Conservation (phyloP, 306 rosid genomes). For the Quercus bicolor region DNA sequence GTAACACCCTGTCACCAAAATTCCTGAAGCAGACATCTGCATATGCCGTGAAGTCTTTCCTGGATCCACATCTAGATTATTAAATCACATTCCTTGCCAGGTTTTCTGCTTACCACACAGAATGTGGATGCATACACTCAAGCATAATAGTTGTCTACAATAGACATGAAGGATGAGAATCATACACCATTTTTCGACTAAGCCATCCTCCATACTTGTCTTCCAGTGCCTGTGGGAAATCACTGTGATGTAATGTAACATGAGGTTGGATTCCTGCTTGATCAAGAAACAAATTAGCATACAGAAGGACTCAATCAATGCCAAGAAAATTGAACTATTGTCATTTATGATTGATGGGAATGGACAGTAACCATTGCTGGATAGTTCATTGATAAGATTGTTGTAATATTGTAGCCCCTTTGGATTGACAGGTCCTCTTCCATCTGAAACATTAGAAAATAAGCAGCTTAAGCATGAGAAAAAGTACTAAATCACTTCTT, state of each 20-base stretch:
- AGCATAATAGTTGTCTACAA: not conserved
- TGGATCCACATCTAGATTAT: too few relatives aligned
- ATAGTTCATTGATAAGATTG: too few relatives aligned
- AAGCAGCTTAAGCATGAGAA: too few relatives aligned
- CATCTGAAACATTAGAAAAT: too few relatives aligned
- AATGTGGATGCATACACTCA: not conserved
- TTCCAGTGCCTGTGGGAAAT: constrained; percentile 68
- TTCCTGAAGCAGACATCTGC: constrained; percentile 37
- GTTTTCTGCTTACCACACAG: not conserved
- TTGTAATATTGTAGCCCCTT: too few relatives aligned
- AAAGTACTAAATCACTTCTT: too few relatives aligned
- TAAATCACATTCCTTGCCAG: too few relatives aligned
- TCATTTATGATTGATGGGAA: not conserved
- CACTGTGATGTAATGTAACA: constrained; percentile 56
- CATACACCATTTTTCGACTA: constrained; percentile 50
- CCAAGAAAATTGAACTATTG: not conserved
- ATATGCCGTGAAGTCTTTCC: too few relatives aligned
- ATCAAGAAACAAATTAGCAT: not conserved
- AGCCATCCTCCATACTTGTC: constrained; percentile 83
- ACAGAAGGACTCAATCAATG: not conserved
- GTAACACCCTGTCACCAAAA: constrained; percentile 49
- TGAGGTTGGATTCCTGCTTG: constrained; percentile 71
- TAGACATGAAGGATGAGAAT: not conserved
- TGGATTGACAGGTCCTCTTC: too few relatives aligned
- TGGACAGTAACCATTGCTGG: constrained; percentile 28